phyloP scores from a whole-genome alignment of 2,329 filamentous ascomycete species.

The Metarhizium sp. region DNA sequence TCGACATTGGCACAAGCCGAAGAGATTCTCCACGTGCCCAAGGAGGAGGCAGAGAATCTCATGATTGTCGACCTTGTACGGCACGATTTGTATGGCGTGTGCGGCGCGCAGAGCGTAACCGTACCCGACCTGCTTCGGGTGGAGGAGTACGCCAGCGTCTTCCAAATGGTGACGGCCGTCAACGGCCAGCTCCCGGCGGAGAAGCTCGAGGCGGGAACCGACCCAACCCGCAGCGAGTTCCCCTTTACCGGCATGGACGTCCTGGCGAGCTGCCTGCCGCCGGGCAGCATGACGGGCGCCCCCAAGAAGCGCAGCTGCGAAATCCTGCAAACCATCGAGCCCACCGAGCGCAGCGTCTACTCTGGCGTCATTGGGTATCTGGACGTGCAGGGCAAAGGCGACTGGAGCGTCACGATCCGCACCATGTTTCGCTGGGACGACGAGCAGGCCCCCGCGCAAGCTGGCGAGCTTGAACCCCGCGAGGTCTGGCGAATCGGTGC shows the following conservation, averaged over 20 bases:
- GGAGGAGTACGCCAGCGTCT: slow-evolving; percentile 86
- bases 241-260: slow-evolving; percentile 60
- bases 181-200: slow-evolving; percentile 50
- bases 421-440: slow-evolving; percentile 68
- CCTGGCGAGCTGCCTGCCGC: slow-evolving; percentile 68
- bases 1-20: slow-evolving; percentile 65
- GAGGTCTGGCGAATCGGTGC: slow-evolving; percentile 79
- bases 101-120: slow-evolving; percentile 60
- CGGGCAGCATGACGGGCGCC: slow-evolving; percentile 93
- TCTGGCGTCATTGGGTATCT: slow-evolving; percentile 86
- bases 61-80: slow-evolving; percentile 98
- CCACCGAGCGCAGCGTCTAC: slow-evolving; percentile 62
- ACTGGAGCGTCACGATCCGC: slow-evolving; percentile 87
- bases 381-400: slow-evolving; percentile 73
- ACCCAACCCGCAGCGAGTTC: slow-evolving; percentile 2
- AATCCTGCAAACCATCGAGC: slow-evolving; percentile 63
- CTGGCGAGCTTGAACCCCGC: slow-evolving; percentile 19
- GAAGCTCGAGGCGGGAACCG: slow-evolving; percentile 8
- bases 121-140: slow-evolving; percentile 76
- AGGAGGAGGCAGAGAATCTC: slow-evolving; percentile 90
- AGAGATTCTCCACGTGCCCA: slow-evolving; percentile 64
- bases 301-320: slow-evolving; percentile 91
- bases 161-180: slow-evolving; percentile 83
- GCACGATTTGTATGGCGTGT: slow-evolving; percentile 83
- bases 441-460: slow-evolving; percentile 29